Conservation (phyloP, 345 rosid species). For the Gossypium anomalum region DNA sequence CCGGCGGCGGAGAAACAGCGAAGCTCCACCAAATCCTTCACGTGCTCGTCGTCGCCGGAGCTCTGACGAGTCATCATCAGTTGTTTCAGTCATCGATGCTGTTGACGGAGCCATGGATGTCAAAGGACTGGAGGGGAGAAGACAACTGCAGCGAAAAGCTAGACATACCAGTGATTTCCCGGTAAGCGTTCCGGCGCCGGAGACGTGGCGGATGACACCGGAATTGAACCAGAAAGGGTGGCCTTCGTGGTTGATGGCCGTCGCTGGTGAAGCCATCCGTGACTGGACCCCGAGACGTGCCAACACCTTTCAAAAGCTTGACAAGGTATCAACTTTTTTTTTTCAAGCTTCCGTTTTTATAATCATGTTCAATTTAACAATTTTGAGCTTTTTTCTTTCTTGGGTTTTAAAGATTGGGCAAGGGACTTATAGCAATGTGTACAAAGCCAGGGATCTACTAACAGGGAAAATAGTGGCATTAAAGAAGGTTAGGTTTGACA, state of each 20-base stretch:
- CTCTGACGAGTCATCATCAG: constrained; percentile 23
- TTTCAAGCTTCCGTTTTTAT: neutral
- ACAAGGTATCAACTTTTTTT: constrained; percentile 43
- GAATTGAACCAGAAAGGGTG: constrained; percentile 51
- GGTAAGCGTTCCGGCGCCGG: constrained; percentile 26
- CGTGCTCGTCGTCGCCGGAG: constrained; percentile 27
- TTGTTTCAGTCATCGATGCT: constrained; percentile 27
- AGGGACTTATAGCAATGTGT: constrained; percentile 93
- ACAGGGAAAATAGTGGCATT: constrained; percentile 87
- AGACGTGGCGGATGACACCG: constrained; percentile 26
- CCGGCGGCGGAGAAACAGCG: constrained; percentile 24
- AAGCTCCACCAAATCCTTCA: neutral
- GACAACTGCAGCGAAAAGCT: constrained; percentile 26
- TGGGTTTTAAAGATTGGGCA: constrained; percentile 66
- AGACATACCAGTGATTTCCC: constrained; percentile 36
- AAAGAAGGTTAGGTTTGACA: constrained; percentile 92
- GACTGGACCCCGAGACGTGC: constrained; percentile 81
- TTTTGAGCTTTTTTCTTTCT: neutral
- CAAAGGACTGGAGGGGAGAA: constrained; percentile 22
- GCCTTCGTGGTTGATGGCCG: constrained; percentile 82
- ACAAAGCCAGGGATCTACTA: constrained; percentile 75
- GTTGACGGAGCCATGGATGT: constrained; percentile 22
- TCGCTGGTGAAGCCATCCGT: constrained; percentile 66
- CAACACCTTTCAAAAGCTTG: constrained; percentile 71
- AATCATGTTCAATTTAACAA: neutral